Base-by-base conservation (phyloP, 257 asterid species). In the Fraxinus americana region DNA sequence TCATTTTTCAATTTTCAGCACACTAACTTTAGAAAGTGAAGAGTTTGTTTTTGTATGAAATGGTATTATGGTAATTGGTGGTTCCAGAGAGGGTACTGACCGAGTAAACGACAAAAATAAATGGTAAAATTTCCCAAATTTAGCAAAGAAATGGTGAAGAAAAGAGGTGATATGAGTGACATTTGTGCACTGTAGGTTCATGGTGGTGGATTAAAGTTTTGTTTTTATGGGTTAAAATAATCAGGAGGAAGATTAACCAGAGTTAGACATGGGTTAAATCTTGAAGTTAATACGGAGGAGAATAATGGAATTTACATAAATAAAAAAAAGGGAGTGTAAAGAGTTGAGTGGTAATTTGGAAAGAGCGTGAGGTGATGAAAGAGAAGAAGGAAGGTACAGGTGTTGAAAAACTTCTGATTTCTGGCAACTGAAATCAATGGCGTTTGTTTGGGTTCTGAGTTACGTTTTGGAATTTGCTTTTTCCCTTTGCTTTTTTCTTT, bases 341-440 rank as follows among this genome's bases (percentile, higher is more conserved):
- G n/a, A 17, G 19, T 50, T 50, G 61, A 17, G 4, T 25, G 5
- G 17, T 27, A 23, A 63, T 63, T 63, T 8, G 16, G 16, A 63
- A 63, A 25, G 68, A 63, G 68, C 3, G 35, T 21, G 32, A 59
- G 32, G 69, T 63, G 69, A 35, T 63, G 69, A 13, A 25, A 63
- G 69, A 23, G 69, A 63, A 23, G 69, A 25, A 63, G 14, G 69
- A 63, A 63, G 14, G 69, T 25, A 25, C 69, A 57, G 88, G 91
- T 89, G 94, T 90, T 90, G 83, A 71, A 80, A 90, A 85, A 80
- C 82, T 84, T 88, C 94, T 90, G 94, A 36, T 70, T 10, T 45
- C 65, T 75, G 69, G 71, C 67, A 57, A 21, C 67, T 1, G 67
- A 78, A 80, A 77, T 86, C 90, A 82, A 85, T 89, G 89, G 90